Base-by-base conservation (phyloP, 2,329 filamentous ascomycete species). In the Fusarium palustre region DNA sequence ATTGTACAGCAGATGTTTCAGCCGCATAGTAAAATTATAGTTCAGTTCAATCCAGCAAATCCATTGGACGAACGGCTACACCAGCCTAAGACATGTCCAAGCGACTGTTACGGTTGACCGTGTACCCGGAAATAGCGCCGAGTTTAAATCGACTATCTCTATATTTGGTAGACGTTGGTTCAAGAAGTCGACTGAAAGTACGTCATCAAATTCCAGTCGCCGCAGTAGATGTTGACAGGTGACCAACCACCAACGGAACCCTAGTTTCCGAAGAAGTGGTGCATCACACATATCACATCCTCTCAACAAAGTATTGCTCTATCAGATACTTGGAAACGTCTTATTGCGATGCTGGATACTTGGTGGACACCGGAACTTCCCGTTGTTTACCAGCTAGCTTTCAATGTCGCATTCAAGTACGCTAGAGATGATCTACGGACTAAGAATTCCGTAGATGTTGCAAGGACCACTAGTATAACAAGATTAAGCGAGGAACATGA, bases 121-220 rank as follows among this genome's bases (percentile, higher is more conserved):
- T 20, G 9, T 5, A 28, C 13, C 28, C 24, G 48, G 34, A 30
- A 28, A 52, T 41, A 41, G 34, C 9, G n/a, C 7, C 18, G 24
- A 28, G n/a, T 11, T 28, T 41, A 30, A 28, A 28, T 12, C 9
- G 13, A 28, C 5, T 11, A 11, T 30, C 24, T 7, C n/a, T 20
- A 12, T 16, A 15, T 10, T 36, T 28, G 24, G 18, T 16, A 16
- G 12, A 7, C 3, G 25, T 30, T 41, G 10, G 10, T 7, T 22
- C 18, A 28, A 36, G 3, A 8, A 12, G 10, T 10, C 4, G 5
- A 7, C 16, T 20, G 4, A 39, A 52, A n/a, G 18, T 46, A 41
- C 24, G 34, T 52, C 48, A 41, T 28, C 28, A 8, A 25, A 52
- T 52, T 41, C 48, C 48, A 52, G 48, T n/a, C 34, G 12, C n/a